Percentiles rank a stretch among this genome's conserved stretches.
phyloP scores from a whole-genome alignment of 2,329 filamentous ascomycete species.

The Aspergillus ustus region DNA sequence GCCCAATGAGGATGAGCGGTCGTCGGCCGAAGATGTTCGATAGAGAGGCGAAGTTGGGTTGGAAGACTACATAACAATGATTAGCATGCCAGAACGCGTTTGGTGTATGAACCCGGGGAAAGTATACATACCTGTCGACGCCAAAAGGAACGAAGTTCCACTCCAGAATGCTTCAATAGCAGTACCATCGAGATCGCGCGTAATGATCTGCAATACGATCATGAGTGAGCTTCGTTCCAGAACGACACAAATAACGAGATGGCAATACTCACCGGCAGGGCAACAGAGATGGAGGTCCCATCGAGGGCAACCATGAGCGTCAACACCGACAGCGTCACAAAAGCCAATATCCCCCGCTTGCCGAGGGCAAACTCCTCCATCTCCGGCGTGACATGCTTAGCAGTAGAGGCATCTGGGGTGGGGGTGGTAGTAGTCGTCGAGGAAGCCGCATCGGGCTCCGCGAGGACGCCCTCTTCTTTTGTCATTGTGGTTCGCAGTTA shows the following conservation, averaged over 20 bases:
- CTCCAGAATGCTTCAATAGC: slow-evolving; percentile 56
- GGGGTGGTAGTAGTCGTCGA: not conserved
- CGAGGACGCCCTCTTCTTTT: not conserved
- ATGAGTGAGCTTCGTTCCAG: too few relatives aligned
- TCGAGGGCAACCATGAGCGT: slow-evolving; percentile 20
- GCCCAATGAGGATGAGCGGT: slow-evolving; percentile 43
- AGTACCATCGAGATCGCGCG: slow-evolving; percentile 37
- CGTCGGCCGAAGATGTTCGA: slow-evolving; percentile 55
- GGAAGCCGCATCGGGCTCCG: not conserved
- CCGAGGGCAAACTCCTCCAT: slow-evolving; percentile 16
- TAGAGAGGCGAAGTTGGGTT: slow-evolving; percentile 54
- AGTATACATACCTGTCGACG: slow-evolving; percentile 29
- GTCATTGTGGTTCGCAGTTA: not conserved
- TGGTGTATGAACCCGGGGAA: not conserved
- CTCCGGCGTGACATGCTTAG: not conserved
- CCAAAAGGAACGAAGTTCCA: slow-evolving; percentile 55
- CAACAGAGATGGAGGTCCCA: slow-evolving; percentile 20
- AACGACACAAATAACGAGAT: too few relatives aligned
- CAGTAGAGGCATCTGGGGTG: not conserved
- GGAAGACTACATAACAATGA: slow-evolving; percentile 47
- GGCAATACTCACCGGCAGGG: slow-evolving; percentile 10
- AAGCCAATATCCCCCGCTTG: slow-evolving; percentile 10
- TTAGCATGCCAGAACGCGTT: not conserved
- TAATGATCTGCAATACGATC: slow-evolving; percentile 34
- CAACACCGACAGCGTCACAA: slow-evolving; percentile 12